These are phyloP conservation scores for Plasmodium vinckei DNA, from an alignment of 169 alveolate genomes.

Conservation along the genomic window DNA sequence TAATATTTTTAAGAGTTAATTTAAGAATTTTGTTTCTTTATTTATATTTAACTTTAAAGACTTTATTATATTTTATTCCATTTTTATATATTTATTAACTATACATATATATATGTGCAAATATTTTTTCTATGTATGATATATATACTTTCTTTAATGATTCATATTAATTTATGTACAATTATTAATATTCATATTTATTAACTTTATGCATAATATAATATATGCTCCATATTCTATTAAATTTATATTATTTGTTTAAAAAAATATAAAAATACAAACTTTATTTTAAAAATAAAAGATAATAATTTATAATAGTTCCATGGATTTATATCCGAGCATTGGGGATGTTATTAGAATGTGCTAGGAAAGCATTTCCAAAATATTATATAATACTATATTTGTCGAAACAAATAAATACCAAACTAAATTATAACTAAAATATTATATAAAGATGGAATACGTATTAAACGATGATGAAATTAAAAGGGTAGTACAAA, in stretches of 20 bases:
- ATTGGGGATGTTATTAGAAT: too few species aligned
- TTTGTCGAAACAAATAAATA: too few species aligned
- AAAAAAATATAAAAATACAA: not conserved
- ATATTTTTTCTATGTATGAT: not conserved
- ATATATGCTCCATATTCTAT: too few species aligned
- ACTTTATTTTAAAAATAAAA: too few species aligned
- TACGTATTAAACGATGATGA: conserved; percentile 46
- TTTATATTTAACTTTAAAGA: conserved; percentile 9
- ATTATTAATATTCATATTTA: not conserved
- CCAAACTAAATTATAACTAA: too few species aligned
- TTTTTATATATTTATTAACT: too few species aligned
- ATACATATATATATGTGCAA: not conserved
- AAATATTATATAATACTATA: too few species aligned
- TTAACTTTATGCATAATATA: too few species aligned
- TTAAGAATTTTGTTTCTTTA: conserved; percentile 12
- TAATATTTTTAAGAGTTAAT: conserved; percentile 32
- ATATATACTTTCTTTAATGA: not conserved
- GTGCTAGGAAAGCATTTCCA: too few species aligned
- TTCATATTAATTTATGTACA: not conserved
- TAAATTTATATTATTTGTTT: not conserved
- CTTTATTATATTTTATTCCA: not conserved
- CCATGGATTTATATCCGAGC: too few species aligned
- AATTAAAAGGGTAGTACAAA: conserved; percentile 42
- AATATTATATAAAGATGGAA: conserved; percentile 8
- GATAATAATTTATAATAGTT: too few species aligned